Evolutionary conservation across 2,329 filamentous ascomycete genomes (phyloP).

Genomic region (Aspergillus aculeatus): DNA sequence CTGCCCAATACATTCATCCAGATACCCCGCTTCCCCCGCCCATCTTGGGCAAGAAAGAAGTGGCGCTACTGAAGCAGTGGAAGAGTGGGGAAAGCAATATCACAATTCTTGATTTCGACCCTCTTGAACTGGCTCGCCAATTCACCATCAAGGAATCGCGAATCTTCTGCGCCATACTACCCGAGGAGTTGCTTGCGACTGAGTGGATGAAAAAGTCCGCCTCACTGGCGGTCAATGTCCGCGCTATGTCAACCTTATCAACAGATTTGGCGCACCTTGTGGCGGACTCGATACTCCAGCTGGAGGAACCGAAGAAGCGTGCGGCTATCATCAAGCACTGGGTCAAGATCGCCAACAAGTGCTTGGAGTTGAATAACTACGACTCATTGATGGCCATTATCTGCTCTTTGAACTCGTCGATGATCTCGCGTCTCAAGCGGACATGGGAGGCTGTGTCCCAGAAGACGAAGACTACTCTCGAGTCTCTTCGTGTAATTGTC

Average conservation of each 20-base stretch:
- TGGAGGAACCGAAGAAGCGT: conserved; percentile 89
- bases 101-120: conserved; percentile 84
- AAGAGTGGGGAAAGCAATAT: conserved; percentile 69
- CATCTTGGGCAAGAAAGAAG: conserved; percentile 72
- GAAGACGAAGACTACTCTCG: conserved; percentile 78
- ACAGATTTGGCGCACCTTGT: conserved; percentile 92
- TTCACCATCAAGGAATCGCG: conserved; percentile 88
- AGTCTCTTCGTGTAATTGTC: conserved; percentile 76
- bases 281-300: conserved; percentile 83
- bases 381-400: conserved; percentile 97
- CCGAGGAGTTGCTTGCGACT: conserved; percentile 84
- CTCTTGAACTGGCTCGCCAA: conserved; percentile 85
- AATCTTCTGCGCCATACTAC: conserved; percentile 87
- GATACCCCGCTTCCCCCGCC: conserved; percentile 71
- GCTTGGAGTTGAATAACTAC: conserved; percentile 89
- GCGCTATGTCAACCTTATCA: conserved; percentile 88
- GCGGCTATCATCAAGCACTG: conserved; percentile 92
- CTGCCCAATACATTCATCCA: conserved; percentile 66
- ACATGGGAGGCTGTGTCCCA: conserved; percentile 88
- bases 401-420: conserved; percentile 88
- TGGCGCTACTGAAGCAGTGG: conserved; percentile 69
- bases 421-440: conserved; percentile 79
- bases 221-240: conserved; percentile 79
- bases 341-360: conserved; percentile 90
- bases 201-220: conserved; percentile 92